Percentiles rank a stretch among this genome's conserved stretches.
Conservation (phyloP, 2,329 filamentous ascomycete species). For the Xylariaceae sp. region DNA sequence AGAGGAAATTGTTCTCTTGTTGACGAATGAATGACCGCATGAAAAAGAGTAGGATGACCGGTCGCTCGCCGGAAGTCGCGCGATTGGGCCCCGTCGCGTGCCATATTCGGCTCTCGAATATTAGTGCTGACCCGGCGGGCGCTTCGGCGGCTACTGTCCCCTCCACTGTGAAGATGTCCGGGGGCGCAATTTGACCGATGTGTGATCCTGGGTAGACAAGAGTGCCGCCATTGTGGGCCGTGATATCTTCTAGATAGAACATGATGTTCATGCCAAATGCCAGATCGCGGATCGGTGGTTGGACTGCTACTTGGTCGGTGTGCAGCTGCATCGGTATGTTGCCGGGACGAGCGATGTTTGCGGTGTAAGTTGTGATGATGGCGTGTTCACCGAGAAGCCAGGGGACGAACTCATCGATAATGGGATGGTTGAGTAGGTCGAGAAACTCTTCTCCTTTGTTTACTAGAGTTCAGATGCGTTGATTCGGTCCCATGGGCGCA, state of each 20-base stretch:
- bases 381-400: slow-evolving; percentile 30
- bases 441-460: slow-evolving; percentile 30
- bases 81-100: slow-evolving; percentile 30
- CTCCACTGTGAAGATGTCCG: slow-evolving; percentile 21
- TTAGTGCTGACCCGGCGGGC: slow-evolving; percentile 27
- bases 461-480: slow-evolving; percentile 19
- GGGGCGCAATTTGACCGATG: slow-evolving; percentile 21
- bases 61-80: slow-evolving; percentile 20
- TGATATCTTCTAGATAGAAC: slow-evolving; percentile 31
- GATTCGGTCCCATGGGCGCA: slow-evolving; percentile 20
- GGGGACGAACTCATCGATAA: slow-evolving; percentile 27
- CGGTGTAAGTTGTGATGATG: slow-evolving; percentile 29
- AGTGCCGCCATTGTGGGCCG: slow-evolving; percentile 31
- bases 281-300: slow-evolving; percentile 25
- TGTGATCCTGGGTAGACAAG: slow-evolving; percentile 29
- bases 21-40: slow-evolving; percentile 31
- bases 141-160: slow-evolving; percentile 25
- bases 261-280: slow-evolving; percentile 27
- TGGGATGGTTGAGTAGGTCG: slow-evolving; percentile 29
- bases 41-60: slow-evolving; percentile 31
- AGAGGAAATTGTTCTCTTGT: slow-evolving; percentile 32
- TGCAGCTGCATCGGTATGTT: slow-evolving; percentile 29
- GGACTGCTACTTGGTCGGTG: slow-evolving; percentile 28
- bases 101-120: slow-evolving; percentile 30
- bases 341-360: slow-evolving; percentile 31